Evolutionary conservation across 1,139 yeast species (phyloP).

Genomic region (Suzukiozyma palmioleophila): DNA sequence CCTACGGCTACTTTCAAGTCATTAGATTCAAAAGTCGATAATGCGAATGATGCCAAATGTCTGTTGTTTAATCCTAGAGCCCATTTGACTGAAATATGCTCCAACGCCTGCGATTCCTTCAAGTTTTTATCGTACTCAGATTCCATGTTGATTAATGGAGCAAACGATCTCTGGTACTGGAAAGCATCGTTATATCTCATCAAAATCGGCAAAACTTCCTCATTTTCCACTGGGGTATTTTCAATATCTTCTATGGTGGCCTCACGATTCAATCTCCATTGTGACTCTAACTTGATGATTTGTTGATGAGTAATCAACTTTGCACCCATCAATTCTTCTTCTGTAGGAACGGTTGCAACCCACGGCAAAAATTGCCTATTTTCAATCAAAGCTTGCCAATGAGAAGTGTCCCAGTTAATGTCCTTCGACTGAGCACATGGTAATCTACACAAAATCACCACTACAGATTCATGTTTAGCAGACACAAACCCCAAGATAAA

Average conservation of each 20-base stretch:
- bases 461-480: slow-evolving; percentile 83
- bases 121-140: slow-evolving; percentile 73
- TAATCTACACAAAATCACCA: slow-evolving; percentile 79
- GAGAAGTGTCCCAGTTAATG: slow-evolving; percentile 78
- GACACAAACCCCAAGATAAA: slow-evolving; percentile 84
- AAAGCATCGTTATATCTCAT: slow-evolving; percentile 79
- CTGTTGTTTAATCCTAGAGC: slow-evolving; percentile 60
- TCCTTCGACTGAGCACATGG: slow-evolving; percentile 84
- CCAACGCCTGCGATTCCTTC: slow-evolving; percentile 77
- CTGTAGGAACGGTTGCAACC: slow-evolving; percentile 69
- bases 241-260: slow-evolving; percentile 63
- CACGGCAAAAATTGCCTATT: slow-evolving; percentile 75
- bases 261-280: slow-evolving; percentile 71
- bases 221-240: slow-evolving; percentile 30
- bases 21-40: slow-evolving; percentile 63
- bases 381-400: slow-evolving; percentile 86
- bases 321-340: slow-evolving; percentile 56
- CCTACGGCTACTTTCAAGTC: slow-evolving; percentile 80
- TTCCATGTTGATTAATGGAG: slow-evolving; percentile 78
- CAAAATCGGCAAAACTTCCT: slow-evolving; percentile 64
- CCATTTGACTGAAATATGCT: slow-evolving; percentile 75
- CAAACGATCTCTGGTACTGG: slow-evolving; percentile 82
- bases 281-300: slow-evolving; percentile 68
- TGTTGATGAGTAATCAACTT: slow-evolving; percentile 58
- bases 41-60: slow-evolving; percentile 64